Evolutionary conservation across 179 eudicot species (phyloP).

Genomic region (Spergularia azorica): DNA sequence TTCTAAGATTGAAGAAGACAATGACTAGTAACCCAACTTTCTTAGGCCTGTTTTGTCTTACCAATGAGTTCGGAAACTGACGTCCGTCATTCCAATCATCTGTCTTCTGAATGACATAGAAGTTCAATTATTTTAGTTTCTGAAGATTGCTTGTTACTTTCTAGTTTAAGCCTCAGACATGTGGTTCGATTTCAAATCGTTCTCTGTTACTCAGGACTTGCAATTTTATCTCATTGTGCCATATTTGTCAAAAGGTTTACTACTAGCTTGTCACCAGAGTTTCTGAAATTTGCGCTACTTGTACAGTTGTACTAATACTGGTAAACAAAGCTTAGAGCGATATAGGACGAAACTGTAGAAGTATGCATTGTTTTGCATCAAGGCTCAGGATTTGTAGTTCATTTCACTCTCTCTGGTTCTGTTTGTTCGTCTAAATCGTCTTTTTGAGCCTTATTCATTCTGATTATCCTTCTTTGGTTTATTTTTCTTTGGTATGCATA

Average conservation of each 20-base stretch:
- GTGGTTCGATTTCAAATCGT: neutral
- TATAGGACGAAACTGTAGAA: too few relatives aligned
- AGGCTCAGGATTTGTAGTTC: too few relatives aligned
- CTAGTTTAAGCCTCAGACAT: neutral
- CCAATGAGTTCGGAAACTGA: constrained; percentile 19
- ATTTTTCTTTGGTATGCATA: neutral
- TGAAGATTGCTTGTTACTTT: neutral
- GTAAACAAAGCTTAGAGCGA: too few relatives aligned
- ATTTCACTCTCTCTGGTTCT: neutral
- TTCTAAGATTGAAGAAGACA: neutral
- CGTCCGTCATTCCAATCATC: neutral
- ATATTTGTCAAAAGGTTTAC: too few relatives aligned
- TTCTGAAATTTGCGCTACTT: too few relatives aligned
- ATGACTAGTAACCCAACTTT: constrained; percentile 11
- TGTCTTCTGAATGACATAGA: neutral
- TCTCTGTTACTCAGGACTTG: neutral
- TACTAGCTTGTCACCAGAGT: too few relatives aligned
- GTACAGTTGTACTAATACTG: too few relatives aligned
- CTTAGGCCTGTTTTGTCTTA: constrained; percentile 7
- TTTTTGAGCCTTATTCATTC: neutral
- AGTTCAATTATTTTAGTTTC: neutral
- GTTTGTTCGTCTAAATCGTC: too few relatives aligned
- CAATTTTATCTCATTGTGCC: neutral
- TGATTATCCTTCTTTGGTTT: neutral
- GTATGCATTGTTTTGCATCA: too few relatives aligned